A percentile compares a stretch with the other conserved stretches of the same genome.
These are phyloP conservation scores for Pelargonium australe DNA, from an alignment of 441 rosid genomes.

Conservation along the genomic window DNA sequence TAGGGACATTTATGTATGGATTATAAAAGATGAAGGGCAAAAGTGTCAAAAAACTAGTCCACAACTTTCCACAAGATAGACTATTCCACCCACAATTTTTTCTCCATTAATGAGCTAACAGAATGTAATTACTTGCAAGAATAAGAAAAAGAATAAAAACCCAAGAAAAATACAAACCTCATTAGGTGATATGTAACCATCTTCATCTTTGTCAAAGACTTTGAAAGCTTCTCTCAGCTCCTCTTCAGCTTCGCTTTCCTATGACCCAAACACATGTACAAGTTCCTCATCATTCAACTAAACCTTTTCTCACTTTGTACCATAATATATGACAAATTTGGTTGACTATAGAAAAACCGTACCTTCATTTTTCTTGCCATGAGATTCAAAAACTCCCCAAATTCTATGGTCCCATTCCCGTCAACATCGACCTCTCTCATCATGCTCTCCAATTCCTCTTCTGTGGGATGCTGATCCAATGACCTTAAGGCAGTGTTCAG, in stretches of 20 bases:
- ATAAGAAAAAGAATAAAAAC: no score
- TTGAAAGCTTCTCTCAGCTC: slow-evolving; percentile 62
- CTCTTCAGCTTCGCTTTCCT: slow-evolving; percentile 38
- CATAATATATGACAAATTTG: not conserved
- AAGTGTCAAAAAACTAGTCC: no score
- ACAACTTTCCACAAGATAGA: no score
- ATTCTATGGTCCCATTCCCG: slow-evolving; percentile 36
- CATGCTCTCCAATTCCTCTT: slow-evolving; percentile 48
- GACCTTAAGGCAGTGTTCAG: slow-evolving; percentile 32
- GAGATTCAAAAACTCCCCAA: slow-evolving; percentile 39
- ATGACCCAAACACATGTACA: not conserved
- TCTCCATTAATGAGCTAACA: no score
- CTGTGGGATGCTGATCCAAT: slow-evolving; percentile 38
- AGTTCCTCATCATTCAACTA: not conserved
- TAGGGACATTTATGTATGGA: no score
- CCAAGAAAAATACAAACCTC: slow-evolving; percentile 34
- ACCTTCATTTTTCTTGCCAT: slow-evolving; percentile 49
- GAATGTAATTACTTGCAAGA: no score
- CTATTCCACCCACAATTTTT: no score
- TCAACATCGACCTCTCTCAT: slow-evolving; percentile 35
- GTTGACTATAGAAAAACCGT: not conserved
- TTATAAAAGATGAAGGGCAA: no score
- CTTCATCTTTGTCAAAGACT: slow-evolving; percentile 59
- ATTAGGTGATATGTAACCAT: slow-evolving; percentile 48
- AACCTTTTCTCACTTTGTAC: not conserved